Conservation (phyloP, 1,139 yeast species). For the Lipomyces yarrowii region DNA sequence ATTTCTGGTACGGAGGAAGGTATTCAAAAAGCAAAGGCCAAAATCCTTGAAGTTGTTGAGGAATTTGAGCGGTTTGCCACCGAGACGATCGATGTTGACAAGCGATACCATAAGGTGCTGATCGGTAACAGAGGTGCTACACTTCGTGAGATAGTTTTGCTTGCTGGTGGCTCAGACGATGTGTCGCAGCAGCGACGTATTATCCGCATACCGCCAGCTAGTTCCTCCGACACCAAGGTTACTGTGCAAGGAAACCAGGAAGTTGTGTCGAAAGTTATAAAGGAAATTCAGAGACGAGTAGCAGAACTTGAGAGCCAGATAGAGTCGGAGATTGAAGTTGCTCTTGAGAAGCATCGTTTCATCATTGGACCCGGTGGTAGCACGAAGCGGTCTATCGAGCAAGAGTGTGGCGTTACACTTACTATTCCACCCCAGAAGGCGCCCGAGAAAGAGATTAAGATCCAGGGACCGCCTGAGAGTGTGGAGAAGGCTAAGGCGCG, state of each 20-base stretch:
- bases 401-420: slow-evolving; percentile 59
- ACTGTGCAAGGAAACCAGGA: slow-evolving; percentile 73
- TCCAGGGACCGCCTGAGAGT: slow-evolving; percentile 41
- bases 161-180: slow-evolving; percentile 71
- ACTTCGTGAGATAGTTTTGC: slow-evolving; percentile 70
- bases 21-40: slow-evolving; percentile 71
- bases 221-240: slow-evolving; percentile 59
- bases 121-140: slow-evolving; percentile 82
- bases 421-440: slow-evolving; percentile 53
- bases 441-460: slow-evolving; percentile 33
- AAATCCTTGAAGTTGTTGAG: slow-evolving; percentile 63
- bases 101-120: slow-evolving; percentile 74
- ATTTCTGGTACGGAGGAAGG: slow-evolving; percentile 80
- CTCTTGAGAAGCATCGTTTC: slow-evolving; percentile 54
- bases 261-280: slow-evolving; percentile 70
- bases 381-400: slow-evolving; percentile 64
- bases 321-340: slow-evolving; percentile 58
- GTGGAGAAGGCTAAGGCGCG: slow-evolving; percentile 42
- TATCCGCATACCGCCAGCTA: slow-evolving; percentile 75
- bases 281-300: slow-evolving; percentile 65
- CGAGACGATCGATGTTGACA: slow-evolving; percentile 67
- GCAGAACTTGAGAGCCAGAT: slow-evolving; percentile 65
- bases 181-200: slow-evolving; percentile 55
- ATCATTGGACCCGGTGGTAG: slow-evolving; percentile 80
- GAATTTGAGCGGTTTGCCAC: slow-evolving; percentile 69